A percentile compares a stretch with the other conserved stretches of the same genome.
Conservation (phyloP, 495 filamentous ascomycete genomes). For the Lasiosphaeris hirsuta region DNA sequence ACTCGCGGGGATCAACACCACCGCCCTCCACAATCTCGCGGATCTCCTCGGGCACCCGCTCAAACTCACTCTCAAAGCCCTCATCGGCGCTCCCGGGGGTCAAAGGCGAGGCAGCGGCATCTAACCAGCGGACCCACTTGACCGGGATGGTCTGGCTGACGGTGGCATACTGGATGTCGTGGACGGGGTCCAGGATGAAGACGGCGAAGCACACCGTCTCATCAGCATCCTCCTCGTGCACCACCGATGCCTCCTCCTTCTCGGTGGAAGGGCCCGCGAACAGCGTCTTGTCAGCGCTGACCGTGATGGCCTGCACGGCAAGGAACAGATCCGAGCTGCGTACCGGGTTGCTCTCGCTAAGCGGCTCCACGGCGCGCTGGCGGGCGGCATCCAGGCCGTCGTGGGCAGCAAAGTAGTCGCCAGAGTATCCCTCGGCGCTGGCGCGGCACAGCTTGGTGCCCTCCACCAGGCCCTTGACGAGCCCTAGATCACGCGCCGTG, state of each 20-base stretch:
- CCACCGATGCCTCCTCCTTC: constrained; percentile 49
- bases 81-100: constrained; percentile 44
- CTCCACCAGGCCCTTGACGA: constrained; percentile 75
- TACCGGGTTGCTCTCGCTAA: constrained; percentile 82
- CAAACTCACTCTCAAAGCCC: constrained; percentile 21
- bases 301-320: constrained; percentile 77
- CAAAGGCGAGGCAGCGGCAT: constrained; percentile 60
- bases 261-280: constrained; percentile 55
- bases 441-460: constrained; percentile 86
- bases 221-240: constrained; percentile 48
- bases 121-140: constrained; percentile 89
- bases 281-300: constrained; percentile 59
- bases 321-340: constrained; percentile 94
- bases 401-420: constrained; percentile 70
- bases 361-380: constrained; percentile 66
- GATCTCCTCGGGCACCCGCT: constrained; percentile 73
- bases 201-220: constrained; percentile 77
- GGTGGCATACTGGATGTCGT: constrained; percentile 81
- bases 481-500: constrained; percentile 69
- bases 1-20: constrained; percentile 91
- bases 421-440: constrained; percentile 81
- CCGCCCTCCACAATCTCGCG: constrained; percentile 81
- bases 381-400: constrained; percentile 81
- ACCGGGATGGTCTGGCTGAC: constrained; percentile 81
- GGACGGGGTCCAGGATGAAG: constrained; percentile 89